Evolutionary conservation across 148 eudicot species (phyloP).

Genomic region (Arbutus unedo): DNA sequence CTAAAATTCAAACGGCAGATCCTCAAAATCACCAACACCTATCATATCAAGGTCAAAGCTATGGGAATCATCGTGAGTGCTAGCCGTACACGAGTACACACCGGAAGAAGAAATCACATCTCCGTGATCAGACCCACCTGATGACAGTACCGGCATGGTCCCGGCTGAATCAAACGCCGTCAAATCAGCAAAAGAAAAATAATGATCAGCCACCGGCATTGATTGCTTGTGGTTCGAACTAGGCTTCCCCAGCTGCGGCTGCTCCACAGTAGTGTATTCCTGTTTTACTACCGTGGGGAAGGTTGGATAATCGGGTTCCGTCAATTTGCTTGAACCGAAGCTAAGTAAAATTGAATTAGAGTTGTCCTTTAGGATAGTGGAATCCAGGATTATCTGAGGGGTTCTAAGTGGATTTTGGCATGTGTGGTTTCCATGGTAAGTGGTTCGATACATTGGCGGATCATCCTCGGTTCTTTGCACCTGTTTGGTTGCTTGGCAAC

Average conservation of each 20-base stretch:
- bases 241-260: not conserved
- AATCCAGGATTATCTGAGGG: slow-evolving; percentile 21
- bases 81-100: slow-evolving; percentile 26
- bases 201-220: slow-evolving; percentile 5
- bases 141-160: slow-evolving; percentile 1
- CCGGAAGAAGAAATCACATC: slow-evolving; percentile 22
- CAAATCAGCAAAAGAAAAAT: not conserved
- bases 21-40: slow-evolving; percentile 11
- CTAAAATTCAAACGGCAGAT: not conserved
- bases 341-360: slow-evolving; percentile 14
- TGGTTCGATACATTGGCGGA: slow-evolving; percentile 28
- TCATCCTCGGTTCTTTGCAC: slow-evolving; percentile 38
- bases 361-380: not conserved
- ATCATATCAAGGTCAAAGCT: slow-evolving; percentile 14
- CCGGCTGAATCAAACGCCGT: not conserved
- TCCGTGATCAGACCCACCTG: slow-evolving; percentile 15
- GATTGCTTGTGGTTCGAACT: not conserved
- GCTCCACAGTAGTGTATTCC: not conserved
- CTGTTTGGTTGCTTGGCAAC: slow-evolving; percentile 48
- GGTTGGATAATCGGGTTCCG: not conserved
- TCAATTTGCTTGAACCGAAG: slow-evolving; percentile 7
- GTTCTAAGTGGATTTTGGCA: slow-evolving; percentile 21
- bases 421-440: slow-evolving; percentile 35
- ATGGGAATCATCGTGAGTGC: slow-evolving; percentile 13
- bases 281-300: not conserved